Conservation (phyloP, 768 basidiomycete genomes). For the Punctularia strigosozonata region DNA sequence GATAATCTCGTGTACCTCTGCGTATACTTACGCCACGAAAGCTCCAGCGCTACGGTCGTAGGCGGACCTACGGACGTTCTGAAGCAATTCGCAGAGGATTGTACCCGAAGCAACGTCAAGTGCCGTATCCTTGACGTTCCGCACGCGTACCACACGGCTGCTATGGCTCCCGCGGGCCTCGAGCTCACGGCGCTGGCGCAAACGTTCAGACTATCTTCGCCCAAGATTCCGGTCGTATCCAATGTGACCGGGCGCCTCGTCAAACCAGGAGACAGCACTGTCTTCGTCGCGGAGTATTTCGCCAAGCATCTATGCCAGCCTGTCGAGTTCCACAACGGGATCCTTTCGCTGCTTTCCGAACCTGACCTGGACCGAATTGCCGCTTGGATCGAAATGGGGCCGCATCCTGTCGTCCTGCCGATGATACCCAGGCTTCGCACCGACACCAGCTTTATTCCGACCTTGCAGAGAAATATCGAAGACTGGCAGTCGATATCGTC, state of each 20-base stretch:
- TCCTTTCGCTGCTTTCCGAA: conserved; percentile 26
- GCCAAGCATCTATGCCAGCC: conserved; percentile 45
- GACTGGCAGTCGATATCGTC: too few relatives aligned
- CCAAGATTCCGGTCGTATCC: conserved; percentile 50
- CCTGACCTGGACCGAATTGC: conserved; percentile 18
- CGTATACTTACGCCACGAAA: neutral
- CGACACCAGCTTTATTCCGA: too few relatives aligned
- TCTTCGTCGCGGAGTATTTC: conserved; percentile 43
- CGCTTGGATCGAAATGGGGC: conserved; percentile 59
- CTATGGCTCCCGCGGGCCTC: conserved; percentile 46
- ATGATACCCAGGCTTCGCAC: too few relatives aligned
- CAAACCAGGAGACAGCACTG: conserved; percentile 33
- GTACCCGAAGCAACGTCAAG: conserved; percentile 10
- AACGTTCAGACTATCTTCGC: conserved; percentile 27
- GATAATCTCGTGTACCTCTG: neutral
- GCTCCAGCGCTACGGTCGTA: conserved; percentile 42
- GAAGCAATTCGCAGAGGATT: too few relatives aligned
- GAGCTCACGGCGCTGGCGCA: conserved; percentile 31
- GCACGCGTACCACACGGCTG: conserved; percentile 56
- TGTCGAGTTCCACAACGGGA: conserved; percentile 41
- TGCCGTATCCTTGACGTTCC: conserved; percentile 42
- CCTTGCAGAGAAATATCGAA: too few relatives aligned
- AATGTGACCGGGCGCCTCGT: conserved; percentile 45
- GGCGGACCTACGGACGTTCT: conserved; percentile 41
- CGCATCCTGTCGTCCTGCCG: conserved; percentile 44